Base-by-base conservation (phyloP, 2,329 filamentous ascomycete genomes). In the Sarocladium kiliense region DNA sequence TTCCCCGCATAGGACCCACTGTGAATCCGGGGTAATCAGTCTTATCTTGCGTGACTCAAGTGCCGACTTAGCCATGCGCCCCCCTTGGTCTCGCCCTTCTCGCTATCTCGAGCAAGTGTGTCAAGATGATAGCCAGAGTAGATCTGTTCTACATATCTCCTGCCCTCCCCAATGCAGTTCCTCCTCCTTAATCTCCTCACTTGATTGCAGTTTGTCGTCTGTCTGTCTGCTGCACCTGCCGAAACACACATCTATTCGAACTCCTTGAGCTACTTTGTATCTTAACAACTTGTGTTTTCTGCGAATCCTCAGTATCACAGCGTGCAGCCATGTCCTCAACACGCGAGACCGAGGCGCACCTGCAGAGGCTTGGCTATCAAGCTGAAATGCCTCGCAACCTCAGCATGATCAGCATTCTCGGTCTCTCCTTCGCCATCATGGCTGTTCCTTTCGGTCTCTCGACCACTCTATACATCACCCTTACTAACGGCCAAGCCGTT, bases 401-500 rank as follows among this genome's bases (percentile, higher is more conserved):
- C 62, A 74, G 72, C 61, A 76, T 74, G 69, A 63, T 78, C 44
- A 76, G 65, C 61, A 74, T 78, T 63, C 67, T 77, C 25, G 74
- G 74, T 49, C 66, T 77, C 18, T 75, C 74, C 4, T 77, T 77
- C 57, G 75, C 74, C 64, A 77, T 78, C 64, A 74, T 77, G 64
- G 76, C 76, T 62, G 74, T 74, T 47, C 76, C 75, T 58, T 78
- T 76, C 12, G 77, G 76, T 18, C 68, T 78, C 45, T 74, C 75
- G 23, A 76, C 76, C n/a, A 77, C 74, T 9, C 68, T 79, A 54
- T 70, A 69, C 58, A 68, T 77, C 50, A 73, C 75, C 27, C 74
- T 93, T 47, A 85, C 86, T 16, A 86, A 82, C 53, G 89, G 89
- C 54, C 88, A 88, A 1, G 80, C 85, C 32, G 84, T 82, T 14